Base-by-base conservation (phyloP, 2,329 filamentous ascomycete genomes). In the Aspergillus hiratsukae region DNA sequence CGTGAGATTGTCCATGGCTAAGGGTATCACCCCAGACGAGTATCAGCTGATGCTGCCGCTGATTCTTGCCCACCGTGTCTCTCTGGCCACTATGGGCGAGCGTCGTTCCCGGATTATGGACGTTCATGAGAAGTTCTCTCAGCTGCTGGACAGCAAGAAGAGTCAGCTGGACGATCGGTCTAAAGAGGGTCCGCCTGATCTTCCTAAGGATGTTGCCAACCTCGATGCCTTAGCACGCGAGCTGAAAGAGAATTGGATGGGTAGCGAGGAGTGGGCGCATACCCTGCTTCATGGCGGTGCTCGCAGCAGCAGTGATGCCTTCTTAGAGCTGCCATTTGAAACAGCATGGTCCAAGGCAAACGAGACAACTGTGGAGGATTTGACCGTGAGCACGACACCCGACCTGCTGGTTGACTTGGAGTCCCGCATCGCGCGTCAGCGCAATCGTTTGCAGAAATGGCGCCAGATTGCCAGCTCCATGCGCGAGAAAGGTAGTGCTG, bases 191-290 rank as follows among this genome's bases (percentile, higher is more conserved):
- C 49, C 45, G 19, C 63, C 56, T 54, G 61, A 43, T 45, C 49
- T 60, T 3, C 50, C 55, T 54, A 73, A 79, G 41, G 69, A 75
- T 3, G 78, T 75, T 48, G 62, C 71, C 0, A 76, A 83, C 41
- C 54, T 67, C 3, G 75, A 69, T 10, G 55, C 19, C 9, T 49
- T 72, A 25, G 58, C 70, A 63, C 63, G 66, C n/a, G 68, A 90
- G 55, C 81, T 86, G 63, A 83, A 82, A 45, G 79, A 82, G 2
- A 90, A 91, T 62, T 96, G 91, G 91, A 80, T 89, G 14, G 91
- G 90, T 1, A 85, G 87, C 65, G 83, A 87, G 57, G 81, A 84
- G 55, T 93, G 91, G 87, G 81, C 90, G 64, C 82, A 90, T 49
- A 79, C 84, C 2, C 75, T 96, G 21, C 70, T 94, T 0, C 80